Evolutionary conservation across 805 yeast species (phyloP), one percentile per base, ranked within the genome.

Genomic region (Wickerhamomyces bisporus): DNA sequence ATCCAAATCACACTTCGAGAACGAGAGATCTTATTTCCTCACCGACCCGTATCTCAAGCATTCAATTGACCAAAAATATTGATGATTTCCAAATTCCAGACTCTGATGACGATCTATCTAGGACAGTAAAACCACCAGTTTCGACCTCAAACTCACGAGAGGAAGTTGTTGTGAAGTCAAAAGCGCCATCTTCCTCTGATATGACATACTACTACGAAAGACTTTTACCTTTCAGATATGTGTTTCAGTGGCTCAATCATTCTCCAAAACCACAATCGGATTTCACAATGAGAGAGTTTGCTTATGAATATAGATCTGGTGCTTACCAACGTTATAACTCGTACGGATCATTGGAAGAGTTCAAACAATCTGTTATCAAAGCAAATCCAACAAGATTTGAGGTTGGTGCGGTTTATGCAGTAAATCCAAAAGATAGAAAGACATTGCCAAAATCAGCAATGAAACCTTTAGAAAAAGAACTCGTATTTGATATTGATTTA

Each of bases 401-500:
- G 63, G 75, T 93, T 35, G 98, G 98, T 24, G 96, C 98, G 0
- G 81, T 88, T 4, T 93, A 88, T 57, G 72, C 86, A 2, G 79
- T 83, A 13, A 86, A 86, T 45, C 98, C 98, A n/a, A 78, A 77
- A 40, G 86, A 87, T 42, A 71, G 95, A 37, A 89, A 86, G 53
- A 70, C 79, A 8, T 66, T 87, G 13, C 77, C 94, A 15, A 85
- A 85, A 49, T 71, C 71, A 23, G 82, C 86, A 17, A 76, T 88
- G 81, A 80, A 77, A 51, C 93, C 98, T 1, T 52, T 81, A 25
- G 70, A 77, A 47, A 93, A 93, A 59, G 98, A 93, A 58, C 69
- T 93, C 41, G 96, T 89, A 6, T 83, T 93, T 48, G 98, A 93
- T 78, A 91, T 93, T 47, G 98, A 93, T 81, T 77, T 93, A 70